These are phyloP conservation scores for Panicum virgatum DNA, from an alignment of 202 grass and related monocot genomes.

Conservation along the genomic window DNA sequence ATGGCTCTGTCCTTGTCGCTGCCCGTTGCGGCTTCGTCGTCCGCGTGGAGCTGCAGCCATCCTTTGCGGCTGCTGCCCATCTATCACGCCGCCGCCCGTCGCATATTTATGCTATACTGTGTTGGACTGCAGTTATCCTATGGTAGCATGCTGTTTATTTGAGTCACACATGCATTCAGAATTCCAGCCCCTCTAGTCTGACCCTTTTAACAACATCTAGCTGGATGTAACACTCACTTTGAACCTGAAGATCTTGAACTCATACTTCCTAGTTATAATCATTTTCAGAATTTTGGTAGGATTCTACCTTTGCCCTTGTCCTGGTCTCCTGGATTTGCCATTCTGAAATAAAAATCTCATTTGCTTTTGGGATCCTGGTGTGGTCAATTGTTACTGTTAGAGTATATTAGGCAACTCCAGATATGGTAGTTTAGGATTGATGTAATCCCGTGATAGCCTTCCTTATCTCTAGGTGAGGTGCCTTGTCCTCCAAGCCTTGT, in stretches of 20 bases:
- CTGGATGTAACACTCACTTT: slow-evolving; percentile 1
- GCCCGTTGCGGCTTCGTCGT: too few species aligned
- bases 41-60: too few species aligned
- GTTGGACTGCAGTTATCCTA: neutral
- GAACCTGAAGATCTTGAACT: neutral
- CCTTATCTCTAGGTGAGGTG: too few species aligned
- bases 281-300: slow-evolving; percentile 25
- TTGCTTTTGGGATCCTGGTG: slow-evolving; percentile 14
- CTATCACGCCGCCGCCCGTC: too few species aligned
- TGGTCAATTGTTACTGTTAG: slow-evolving; percentile 1
- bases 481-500: too few species aligned
- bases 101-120: neutral
- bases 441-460: too few species aligned
- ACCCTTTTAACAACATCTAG: neutral
- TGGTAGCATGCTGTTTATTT: neutral
- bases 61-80: too few species aligned
- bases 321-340: neutral
- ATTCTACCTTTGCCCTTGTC: neutral
- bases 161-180: slow-evolving; percentile 2
- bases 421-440: too few species aligned
- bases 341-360: neutral
- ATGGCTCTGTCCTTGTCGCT: too few species aligned
- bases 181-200: slow-evolving; percentile 18
- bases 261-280: neutral
- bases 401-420: too few species aligned